Evolutionary conservation across 805 yeast genomes (phyloP), one percentile per base, ranked within the genome.

Genomic region (Yarrowia sp.): DNA sequence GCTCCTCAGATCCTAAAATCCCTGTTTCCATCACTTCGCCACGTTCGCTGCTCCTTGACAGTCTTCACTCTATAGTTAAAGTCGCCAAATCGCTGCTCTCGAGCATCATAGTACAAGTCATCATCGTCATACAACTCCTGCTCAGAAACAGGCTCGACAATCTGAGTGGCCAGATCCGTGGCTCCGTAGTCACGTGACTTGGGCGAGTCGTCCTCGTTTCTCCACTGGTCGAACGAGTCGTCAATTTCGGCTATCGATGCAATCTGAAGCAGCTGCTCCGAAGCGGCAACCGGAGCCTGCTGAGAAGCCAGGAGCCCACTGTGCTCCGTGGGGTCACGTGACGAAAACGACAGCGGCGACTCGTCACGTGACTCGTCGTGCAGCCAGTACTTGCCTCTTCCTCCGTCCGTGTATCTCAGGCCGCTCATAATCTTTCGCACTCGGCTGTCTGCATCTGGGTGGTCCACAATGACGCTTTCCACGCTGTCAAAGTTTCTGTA

Each of bases 341-440:
- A 39, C 19, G 34, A 24, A 10, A 36, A 46, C n/a, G 49, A n/a
- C n/a, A n/a, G n/a, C n/a, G n/a, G n/a, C n/a, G n/a, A n/a, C 30
- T 24, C 30, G 30, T 24, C 30, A 24, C 30, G 30, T 24, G 30
- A 24, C 30, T 65, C 66, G 10, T 71, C 66, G 0, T 83, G 82
- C 17, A 93, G 79, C 98, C 98, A 95, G 76, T 92, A 92, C 71
- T 89, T 91, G 13, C 85, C 86, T 56, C 85, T 83, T 0, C 98
- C 98, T 49, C 90, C 89, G 63, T 87, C 84, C 36, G 87, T 85
- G 76, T 91, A 92, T 52, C 99, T 78, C 68, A 93, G 76, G 0
- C 99, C 99, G 69, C 91, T 89, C 70, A 87, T 86, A 65, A 94
- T 84, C 69, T 96, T 83, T 56, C 87, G 87, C 82, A 84, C 82